Evolutionary conservation across 1,139 yeast species (phyloP).

Genomic region (Kodamaea arcana): DNA sequence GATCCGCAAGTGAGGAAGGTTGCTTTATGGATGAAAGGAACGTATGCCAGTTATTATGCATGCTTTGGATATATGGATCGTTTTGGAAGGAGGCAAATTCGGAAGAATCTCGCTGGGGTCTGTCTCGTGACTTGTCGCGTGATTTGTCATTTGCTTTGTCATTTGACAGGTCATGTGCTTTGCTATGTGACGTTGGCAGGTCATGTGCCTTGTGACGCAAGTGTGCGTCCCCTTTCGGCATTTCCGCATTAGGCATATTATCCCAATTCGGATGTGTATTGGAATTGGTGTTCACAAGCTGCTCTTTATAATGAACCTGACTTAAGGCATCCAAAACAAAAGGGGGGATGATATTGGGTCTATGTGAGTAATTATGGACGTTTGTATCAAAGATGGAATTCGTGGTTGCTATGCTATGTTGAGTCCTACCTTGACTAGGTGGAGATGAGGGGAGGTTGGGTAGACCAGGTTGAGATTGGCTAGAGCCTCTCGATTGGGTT

Average conservation of each 20-base stretch:
- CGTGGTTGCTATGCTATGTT: too few relatives aligned
- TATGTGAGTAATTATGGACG: slow-evolving; percentile 33
- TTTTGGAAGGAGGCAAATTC: slow-evolving; percentile 34
- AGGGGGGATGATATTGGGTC: slow-evolving; percentile 47
- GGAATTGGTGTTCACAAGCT: slow-evolving; percentile 29
- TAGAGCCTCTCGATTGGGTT: too few relatives aligned
- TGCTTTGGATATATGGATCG: slow-evolving; percentile 36
- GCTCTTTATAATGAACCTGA: slow-evolving; percentile 40
- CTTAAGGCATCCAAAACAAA: slow-evolving; percentile 56
- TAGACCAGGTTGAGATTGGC: too few relatives aligned
- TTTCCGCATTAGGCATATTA: too few relatives aligned
- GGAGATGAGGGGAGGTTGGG: too few relatives aligned
- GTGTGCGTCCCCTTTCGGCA: neutral
- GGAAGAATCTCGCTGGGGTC: slow-evolving; percentile 16
- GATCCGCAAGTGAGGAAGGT: slow-evolving; percentile 28
- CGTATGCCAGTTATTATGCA: slow-evolving; percentile 38
- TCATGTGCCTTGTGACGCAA: neutral
- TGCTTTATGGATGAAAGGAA: slow-evolving; percentile 34
- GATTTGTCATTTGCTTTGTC: slow-evolving; percentile 14
- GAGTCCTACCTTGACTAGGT: too few relatives aligned
- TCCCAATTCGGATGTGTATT: slow-evolving; percentile 11
- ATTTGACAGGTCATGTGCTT: neutral
- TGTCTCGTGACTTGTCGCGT: slow-evolving; percentile 7
- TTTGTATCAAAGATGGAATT: slow-evolving; percentile 14
- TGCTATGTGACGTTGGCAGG: slow-evolving; percentile 4